Conservation (phyloP, 768 basidiomycete species). For the Leucosporidium scottii region DNA sequence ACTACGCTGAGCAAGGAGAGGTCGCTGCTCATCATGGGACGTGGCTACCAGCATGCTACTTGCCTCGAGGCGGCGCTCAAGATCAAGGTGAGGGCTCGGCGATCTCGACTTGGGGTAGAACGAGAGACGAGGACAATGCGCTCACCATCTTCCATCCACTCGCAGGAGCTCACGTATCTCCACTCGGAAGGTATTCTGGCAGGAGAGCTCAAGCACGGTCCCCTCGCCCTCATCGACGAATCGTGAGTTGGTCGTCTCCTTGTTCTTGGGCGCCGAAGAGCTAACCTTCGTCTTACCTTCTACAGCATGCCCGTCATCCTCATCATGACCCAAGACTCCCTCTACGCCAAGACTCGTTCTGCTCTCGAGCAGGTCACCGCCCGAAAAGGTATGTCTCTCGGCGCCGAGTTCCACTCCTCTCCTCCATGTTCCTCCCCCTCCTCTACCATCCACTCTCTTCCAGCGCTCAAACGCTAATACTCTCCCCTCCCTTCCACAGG, state of each 20-base stretch:
- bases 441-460: too few species aligned
- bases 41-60: conserved; percentile 97
- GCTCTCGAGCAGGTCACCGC: conserved; percentile 96
- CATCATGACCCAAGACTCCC: conserved; percentile 97
- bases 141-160: not conserved
- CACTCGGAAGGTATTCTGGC: conserved; percentile 86
- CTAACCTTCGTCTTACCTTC: not conserved
- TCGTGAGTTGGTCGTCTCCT: conserved; percentile 56
- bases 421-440: not conserved
- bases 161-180: conserved; percentile 4
- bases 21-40: conserved; percentile 89
- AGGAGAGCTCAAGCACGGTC: conserved; percentile 97
- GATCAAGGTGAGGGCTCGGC: conserved; percentile 76
- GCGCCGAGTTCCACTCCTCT: too few species aligned
- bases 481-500: conserved; percentile 14
- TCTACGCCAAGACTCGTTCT: conserved; percentile 96
- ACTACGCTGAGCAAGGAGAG: conserved; percentile 57
- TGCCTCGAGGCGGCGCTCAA: conserved; percentile 97
- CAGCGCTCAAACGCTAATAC: not conserved
- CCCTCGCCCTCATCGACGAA: conserved; percentile 94
- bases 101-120: not conserved
- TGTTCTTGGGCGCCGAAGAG: not conserved
- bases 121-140: not conserved
- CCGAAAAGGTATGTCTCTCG: conserved; percentile 66
- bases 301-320: conserved; percentile 60